Conservation (phyloP, 192 early-diverging fungal genomes). For the Allomyces macrogynus region DNA sequence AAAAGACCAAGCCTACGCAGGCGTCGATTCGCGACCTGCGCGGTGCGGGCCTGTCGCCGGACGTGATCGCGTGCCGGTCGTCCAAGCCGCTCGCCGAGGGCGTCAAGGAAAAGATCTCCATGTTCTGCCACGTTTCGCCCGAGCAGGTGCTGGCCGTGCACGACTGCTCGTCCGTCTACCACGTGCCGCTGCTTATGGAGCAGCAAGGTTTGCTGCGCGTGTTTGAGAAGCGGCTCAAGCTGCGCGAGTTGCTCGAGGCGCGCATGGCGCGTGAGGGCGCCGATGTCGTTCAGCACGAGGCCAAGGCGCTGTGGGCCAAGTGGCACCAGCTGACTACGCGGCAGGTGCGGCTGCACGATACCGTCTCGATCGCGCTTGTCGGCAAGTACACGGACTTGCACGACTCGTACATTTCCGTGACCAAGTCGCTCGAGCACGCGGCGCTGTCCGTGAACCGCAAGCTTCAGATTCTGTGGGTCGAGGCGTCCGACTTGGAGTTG, state of each 20-base stretch:
- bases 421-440: slow-evolving; percentile 92
- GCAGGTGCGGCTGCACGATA: slow-evolving; percentile 56
- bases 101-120: slow-evolving; percentile 80
- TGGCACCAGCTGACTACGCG: slow-evolving; percentile 66
- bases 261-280: neutral
- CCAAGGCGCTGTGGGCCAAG: slow-evolving; percentile 38
- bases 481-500: slow-evolving; percentile 76
- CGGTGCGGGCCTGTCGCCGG: slow-evolving; percentile 83
- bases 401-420: slow-evolving; percentile 92
- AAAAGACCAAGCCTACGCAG: slow-evolving; percentile 99
- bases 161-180: slow-evolving; percentile 91
- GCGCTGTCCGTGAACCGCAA: slow-evolving; percentile 66
- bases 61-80: slow-evolving; percentile 90
- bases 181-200: slow-evolving; percentile 79
- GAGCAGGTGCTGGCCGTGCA: slow-evolving; percentile 85
- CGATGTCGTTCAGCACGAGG: neutral
- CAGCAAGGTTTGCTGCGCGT: slow-evolving; percentile 69
- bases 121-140: slow-evolving; percentile 96
- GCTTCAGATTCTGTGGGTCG: slow-evolving; percentile 73
- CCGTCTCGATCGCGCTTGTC: slow-evolving; percentile 72
- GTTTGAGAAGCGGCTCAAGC: slow-evolving; percentile 55
- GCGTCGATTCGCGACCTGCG: slow-evolving; percentile 84
- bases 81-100: slow-evolving; percentile 61
- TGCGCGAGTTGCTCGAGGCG: slow-evolving; percentile 16
- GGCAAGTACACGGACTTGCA: slow-evolving; percentile 95